Base-by-base conservation (phyloP, 192 early-diverging fungal genomes). In the Gryganskiella cystojenkinii region DNA sequence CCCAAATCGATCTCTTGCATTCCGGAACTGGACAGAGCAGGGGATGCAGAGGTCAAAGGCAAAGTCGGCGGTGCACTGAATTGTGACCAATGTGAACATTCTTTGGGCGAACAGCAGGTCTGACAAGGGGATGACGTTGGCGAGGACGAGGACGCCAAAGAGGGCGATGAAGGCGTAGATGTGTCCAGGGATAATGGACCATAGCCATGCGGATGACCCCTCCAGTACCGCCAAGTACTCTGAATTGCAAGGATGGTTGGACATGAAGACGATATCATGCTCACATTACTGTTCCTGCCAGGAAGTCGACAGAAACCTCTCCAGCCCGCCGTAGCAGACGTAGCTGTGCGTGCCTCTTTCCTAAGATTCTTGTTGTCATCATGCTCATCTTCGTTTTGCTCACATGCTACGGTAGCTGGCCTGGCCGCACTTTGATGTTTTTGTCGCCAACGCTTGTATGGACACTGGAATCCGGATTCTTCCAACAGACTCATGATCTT, bases 401-500 rank as follows among this genome's bases (percentile, higher is more conserved):
- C 15, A 5, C 19, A 6, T 6, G 22, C 47, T n/a, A 6, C 47
- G 19, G 19, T 6, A 5, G 6, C 8, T n/a, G n/a, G n/a, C n/a
- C n/a, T n/a, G n/a, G n/a, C n/a, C n/a, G n/a, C n/a, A n/a, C n/a
- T 19, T 19, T 50, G 8, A 4, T 24, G 47, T 24, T 4, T 6
- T 20, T 56, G 27, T 40, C 60, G 61, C 59, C 69, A 70, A 22
- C 67, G 50, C 4, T 17, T 35, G 57, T 45, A 43, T 17, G 50
- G 67, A 31, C 54, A 57, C 56, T 67, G 42, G 20, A 67, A 24
- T 14, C 17, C 28, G 10, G 13, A 0, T 44, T 56, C 34, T 27
- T 71, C 70, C 10, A 71, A 9, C 15, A 58, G 14, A 8, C 56
- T 58, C 62, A 78, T 25, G 33, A 59, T 25, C 37, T 62, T 67